Evolutionary conservation across 1,139 yeast species (phyloP).

Genomic region (Lodderomyces orthopsilosis): DNA sequence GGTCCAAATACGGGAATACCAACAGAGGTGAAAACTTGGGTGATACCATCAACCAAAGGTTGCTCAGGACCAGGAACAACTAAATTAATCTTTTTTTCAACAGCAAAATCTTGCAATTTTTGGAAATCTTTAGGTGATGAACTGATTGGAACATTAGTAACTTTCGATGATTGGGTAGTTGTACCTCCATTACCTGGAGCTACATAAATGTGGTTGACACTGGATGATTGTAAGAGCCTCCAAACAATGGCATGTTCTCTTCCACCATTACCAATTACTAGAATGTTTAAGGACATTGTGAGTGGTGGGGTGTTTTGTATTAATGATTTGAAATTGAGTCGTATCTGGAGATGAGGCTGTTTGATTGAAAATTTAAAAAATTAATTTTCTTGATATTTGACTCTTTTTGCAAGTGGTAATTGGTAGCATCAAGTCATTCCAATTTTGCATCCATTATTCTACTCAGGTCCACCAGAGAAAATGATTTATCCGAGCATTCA

Average conservation of each 20-base stretch:
- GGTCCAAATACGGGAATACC: conserved; percentile 99
- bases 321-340: too few species aligned
- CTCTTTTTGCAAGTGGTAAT: neutral
- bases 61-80: conserved; percentile 99
- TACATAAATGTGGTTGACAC: conserved; percentile 72
- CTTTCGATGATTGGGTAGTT: conserved; percentile 50
- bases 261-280: conserved; percentile 96
- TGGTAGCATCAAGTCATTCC: neutral
- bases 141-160: conserved; percentile 66
- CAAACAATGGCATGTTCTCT: conserved; percentile 97
- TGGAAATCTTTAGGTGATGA: conserved; percentile 58
- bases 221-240: conserved; percentile 78
- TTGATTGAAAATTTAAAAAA: neutral
- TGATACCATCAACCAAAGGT: conserved; percentile 92
- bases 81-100: conserved; percentile 61
- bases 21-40: conserved; percentile 62
- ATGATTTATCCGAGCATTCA: too few species aligned
- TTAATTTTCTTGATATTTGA: neutral
- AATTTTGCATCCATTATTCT: neutral
- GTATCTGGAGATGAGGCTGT: neutral
- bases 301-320: too few species aligned
- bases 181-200: conserved; percentile 99
- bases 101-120: conserved; percentile 65
- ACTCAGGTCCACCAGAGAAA: too few species aligned
- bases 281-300: conserved; percentile 52